phyloP scores from a whole-genome alignment of 352 stramenopile species.

The Detonula confervacea region DNA sequence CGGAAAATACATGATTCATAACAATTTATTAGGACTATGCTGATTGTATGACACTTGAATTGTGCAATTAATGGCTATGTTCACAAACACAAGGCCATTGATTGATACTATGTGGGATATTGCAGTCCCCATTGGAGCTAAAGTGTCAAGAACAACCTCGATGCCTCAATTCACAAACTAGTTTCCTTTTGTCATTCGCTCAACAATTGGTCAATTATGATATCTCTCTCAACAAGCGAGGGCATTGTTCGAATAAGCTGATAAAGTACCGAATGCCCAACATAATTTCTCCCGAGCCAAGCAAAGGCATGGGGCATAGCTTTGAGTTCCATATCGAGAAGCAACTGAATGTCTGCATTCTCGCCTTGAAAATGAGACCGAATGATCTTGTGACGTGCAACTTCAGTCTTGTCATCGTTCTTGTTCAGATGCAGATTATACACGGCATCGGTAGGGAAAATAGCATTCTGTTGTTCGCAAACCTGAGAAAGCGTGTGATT shows the following conservation, averaged over 20 bases:
- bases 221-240: neutral
- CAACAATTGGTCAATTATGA: too few relatives aligned
- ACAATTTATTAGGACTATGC: too few relatives aligned
- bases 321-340: neutral
- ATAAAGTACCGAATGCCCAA: neutral
- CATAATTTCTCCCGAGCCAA: conserved; percentile 8
- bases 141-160: too few relatives aligned
- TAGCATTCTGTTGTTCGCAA: neutral
- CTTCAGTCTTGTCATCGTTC: neutral
- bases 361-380: neutral
- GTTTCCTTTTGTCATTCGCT: too few relatives aligned
- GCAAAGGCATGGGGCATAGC: conserved; percentile 1
- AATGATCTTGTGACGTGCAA: conserved; percentile 6
- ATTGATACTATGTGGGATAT: too few relatives aligned
- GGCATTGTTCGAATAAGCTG: neutral
- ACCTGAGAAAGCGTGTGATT: conserved; percentile 4
- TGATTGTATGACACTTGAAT: too few relatives aligned
- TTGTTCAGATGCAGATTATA: neutral
- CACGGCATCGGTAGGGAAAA: neutral
- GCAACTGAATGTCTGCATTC: neutral
- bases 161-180: too few relatives aligned
- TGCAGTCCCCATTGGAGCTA: too few relatives aligned
- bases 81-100: too few relatives aligned
- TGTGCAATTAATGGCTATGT: too few relatives aligned
- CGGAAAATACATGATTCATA: too few relatives aligned